Conservation (phyloP, 2,329 filamentous ascomycete species). For the Mollisiaceae sp. region DNA sequence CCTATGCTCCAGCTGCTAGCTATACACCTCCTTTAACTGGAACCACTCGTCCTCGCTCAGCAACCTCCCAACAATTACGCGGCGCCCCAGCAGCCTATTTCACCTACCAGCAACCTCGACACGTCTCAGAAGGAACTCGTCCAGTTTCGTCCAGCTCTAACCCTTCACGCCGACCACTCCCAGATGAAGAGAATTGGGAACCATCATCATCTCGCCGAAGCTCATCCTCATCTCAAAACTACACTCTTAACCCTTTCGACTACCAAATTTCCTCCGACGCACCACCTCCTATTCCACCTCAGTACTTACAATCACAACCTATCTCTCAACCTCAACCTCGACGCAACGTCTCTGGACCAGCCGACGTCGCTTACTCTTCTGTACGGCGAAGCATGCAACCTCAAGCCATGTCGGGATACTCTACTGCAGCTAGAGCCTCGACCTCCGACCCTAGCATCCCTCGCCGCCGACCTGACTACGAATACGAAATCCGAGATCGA, state of each 20-base stretch:
- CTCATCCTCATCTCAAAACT: conserved; percentile 40
- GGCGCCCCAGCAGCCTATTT: conserved; percentile 31
- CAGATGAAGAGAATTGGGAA: conserved; percentile 54
- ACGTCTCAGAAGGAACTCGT: conserved; percentile 39
- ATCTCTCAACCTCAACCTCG: conserved; percentile 33
- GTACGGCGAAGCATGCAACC: conserved; percentile 34
- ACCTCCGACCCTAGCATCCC: conserved; percentile 33
- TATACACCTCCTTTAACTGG: conserved; percentile 38
- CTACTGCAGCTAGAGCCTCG: not conserved
- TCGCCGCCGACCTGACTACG: conserved; percentile 21
- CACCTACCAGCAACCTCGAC: conserved; percentile 31
- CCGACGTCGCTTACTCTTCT: conserved; percentile 44
- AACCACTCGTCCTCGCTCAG: conserved; percentile 43
- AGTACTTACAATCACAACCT: conserved; percentile 39
- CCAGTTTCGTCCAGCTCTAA: conserved; percentile 48
- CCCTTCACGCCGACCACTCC: conserved; percentile 45
- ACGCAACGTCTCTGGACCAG: conserved; percentile 41
- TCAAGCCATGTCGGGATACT: not conserved
- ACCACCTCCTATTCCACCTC: conserved; percentile 37
- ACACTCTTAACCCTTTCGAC: conserved; percentile 43
- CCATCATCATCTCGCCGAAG: conserved; percentile 45
- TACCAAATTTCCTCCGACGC: conserved; percentile 44
- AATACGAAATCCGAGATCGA: not conserved
- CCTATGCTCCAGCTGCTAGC: conserved; percentile 52
- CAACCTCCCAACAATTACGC: conserved; percentile 28